A percentile compares a stretch with the other conserved stretches of the same genome.
phyloP scores from a whole-genome alignment of 2,329 filamentous ascomycete species.

The Aschersonia sp. region DNA sequence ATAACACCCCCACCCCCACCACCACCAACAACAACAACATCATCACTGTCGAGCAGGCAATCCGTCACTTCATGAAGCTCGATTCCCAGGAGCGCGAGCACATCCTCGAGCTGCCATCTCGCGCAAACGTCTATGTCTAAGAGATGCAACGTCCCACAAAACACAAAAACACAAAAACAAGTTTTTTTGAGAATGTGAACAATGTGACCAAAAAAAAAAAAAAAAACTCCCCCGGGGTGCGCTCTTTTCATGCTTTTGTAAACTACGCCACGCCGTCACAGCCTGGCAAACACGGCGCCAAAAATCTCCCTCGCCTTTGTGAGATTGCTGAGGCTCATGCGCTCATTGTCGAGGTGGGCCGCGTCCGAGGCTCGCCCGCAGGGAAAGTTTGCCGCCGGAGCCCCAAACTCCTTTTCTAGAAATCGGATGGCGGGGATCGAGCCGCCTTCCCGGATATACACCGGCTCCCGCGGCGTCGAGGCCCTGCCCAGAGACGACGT shows the following conservation, averaged over 20 bases:
- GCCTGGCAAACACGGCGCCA: conserved; percentile 61
- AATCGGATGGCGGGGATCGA: conserved; percentile 92
- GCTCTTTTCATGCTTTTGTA: not conserved
- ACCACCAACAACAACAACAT: no score
- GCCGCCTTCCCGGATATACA: conserved; percentile 92
- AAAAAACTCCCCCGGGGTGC: no score
- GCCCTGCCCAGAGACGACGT: conserved; percentile 1
- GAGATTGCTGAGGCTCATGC: conserved; percentile 75
- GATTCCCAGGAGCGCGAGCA: no score
- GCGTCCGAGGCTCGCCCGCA: conserved; percentile 90
- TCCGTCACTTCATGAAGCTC: no score
- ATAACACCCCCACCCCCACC: no score
- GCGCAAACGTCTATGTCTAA: no score
- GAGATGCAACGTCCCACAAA: no score
- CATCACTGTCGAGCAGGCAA: no score
- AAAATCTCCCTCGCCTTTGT: conserved; percentile 90
- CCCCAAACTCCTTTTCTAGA: conserved; percentile 82
- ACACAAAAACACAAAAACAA: no score
- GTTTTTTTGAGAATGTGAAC: no score
- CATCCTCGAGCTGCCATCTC: no score
- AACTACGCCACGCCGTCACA: conserved; percentile 21
- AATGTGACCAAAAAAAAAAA: no score
- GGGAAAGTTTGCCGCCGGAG: conserved; percentile 81
- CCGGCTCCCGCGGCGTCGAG: conserved; percentile 41
- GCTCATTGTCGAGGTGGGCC: conserved; percentile 89